Evolutionary conservation across 108 stramenopile genomes (phyloP).

Genomic region (Nitzschia putrida): DNA sequence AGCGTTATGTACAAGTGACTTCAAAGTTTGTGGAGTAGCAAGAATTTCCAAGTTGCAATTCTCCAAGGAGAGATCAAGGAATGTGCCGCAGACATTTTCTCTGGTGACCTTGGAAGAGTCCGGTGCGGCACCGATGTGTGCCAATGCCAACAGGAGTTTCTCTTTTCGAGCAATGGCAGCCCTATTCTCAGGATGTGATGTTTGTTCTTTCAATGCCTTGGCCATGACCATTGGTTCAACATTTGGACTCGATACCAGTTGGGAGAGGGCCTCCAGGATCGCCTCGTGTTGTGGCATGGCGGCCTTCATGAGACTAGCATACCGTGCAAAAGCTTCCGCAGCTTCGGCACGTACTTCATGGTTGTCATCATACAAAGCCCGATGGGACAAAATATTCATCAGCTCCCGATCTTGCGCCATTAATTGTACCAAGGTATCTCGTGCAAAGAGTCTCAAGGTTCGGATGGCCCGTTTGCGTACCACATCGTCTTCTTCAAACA

Average conservation of each 20-base stretch:
- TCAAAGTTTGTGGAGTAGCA: constrained; percentile 14
- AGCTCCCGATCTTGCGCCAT: constrained; percentile 25
- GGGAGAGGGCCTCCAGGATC: constrained; percentile 35
- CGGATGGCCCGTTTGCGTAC: constrained; percentile 47
- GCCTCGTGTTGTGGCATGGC: constrained; percentile 40
- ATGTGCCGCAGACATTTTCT: constrained; percentile 37
- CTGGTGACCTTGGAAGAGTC: constrained; percentile 24
- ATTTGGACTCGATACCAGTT: constrained; percentile 16
- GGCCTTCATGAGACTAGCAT: constrained; percentile 28
- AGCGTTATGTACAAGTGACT: constrained; percentile 30
- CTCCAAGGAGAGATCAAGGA: constrained; percentile 37
- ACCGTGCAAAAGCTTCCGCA: constrained; percentile 43
- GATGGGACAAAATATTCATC: constrained; percentile 37
- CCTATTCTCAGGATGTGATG: constrained; percentile 37
- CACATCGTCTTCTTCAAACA: constrained; percentile 19
- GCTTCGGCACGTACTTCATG: constrained; percentile 50
- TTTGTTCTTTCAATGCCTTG: constrained; percentile 44
- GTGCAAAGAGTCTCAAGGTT: constrained; percentile 33
- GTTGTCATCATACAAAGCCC: constrained; percentile 36
- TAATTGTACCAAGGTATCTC: constrained; percentile 28
- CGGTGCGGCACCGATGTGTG: constrained; percentile 18
- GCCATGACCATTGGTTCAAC: constrained; percentile 28
- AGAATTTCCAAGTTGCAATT: constrained; percentile 14
- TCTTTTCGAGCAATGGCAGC: constrained; percentile 18
- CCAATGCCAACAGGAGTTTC: constrained; percentile 22